These are phyloP conservation scores for Saccharomyces hybrid DNA, from an alignment of 1,139 yeast species.

Conservation along the genomic window DNA sequence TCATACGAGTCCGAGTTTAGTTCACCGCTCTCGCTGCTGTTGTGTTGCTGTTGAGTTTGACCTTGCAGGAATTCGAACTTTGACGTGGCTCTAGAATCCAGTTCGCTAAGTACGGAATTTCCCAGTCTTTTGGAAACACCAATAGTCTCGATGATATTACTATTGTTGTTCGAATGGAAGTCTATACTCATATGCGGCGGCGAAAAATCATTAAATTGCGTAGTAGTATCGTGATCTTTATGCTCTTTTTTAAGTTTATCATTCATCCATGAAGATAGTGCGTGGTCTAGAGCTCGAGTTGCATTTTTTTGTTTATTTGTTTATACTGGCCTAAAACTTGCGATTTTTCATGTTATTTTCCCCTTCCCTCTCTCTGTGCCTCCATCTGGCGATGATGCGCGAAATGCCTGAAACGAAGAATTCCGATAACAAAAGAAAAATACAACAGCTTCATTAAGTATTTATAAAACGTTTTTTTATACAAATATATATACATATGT, in stretches of 20 bases:
- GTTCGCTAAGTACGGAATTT: conserved; percentile 28
- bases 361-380: background rate
- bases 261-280: background rate
- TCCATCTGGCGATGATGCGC: background rate
- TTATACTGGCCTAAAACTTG: background rate
- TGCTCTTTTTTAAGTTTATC: background rate
- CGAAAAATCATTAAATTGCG: background rate
- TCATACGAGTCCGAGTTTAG: background rate
- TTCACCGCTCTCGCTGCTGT: background rate
- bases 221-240: background rate
- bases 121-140: conserved; percentile 30
- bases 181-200: conserved; percentile 1
- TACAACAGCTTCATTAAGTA: background rate
- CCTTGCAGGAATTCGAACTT: conserved; percentile 14
- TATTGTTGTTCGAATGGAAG: background rate
- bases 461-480: background rate
- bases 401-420: background rate
- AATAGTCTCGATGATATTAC: conserved; percentile 12
- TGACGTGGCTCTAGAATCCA: conserved; percentile 28
- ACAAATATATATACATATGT: background rate
- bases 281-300: background rate
- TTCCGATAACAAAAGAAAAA: background rate
- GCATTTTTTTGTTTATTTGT: background rate
- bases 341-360: background rate
- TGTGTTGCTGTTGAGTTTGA: conserved; percentile 13